These are phyloP conservation scores for Pyrus communis DNA, from an alignment of 306 rosid genomes.

Conservation along the genomic window DNA sequence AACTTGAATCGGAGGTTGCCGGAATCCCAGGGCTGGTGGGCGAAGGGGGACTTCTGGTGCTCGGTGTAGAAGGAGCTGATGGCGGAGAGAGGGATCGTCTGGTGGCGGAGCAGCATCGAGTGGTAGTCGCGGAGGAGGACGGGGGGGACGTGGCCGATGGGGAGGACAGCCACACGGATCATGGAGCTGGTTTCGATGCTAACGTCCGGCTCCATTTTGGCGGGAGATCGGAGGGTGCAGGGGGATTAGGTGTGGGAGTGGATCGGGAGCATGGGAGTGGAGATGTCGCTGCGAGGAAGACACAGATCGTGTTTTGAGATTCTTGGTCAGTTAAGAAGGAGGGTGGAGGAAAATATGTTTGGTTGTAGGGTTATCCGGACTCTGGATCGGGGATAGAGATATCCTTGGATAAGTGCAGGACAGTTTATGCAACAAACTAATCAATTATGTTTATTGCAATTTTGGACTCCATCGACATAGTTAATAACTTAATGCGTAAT, in stretches of 20 bases:
- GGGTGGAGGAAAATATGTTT: background rate
- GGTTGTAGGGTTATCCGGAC: background rate
- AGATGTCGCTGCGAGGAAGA: background rate
- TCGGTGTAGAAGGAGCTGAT: slow-evolving; percentile 82
- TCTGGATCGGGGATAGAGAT: background rate
- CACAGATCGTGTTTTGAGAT: background rate
- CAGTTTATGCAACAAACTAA: too few species aligned
- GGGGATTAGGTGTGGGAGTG: background rate
- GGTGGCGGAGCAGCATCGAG: slow-evolving; percentile 73
- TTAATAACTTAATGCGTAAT: too few species aligned
- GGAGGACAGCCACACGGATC: slow-evolving; percentile 87
- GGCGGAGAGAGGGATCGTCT: slow-evolving; percentile 77
- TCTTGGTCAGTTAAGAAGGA: background rate
- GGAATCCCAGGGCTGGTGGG: slow-evolving; percentile 88
- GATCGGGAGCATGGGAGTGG: background rate
- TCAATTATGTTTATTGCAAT: too few species aligned
- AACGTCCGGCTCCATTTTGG: slow-evolving; percentile 83
- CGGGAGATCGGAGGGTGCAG: background rate
- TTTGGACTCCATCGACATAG: too few species aligned
- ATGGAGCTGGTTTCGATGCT: slow-evolving; percentile 80
- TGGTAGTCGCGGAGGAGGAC: slow-evolving; percentile 58
- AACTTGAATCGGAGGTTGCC: slow-evolving; percentile 80
- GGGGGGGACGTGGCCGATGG: slow-evolving; percentile 71
- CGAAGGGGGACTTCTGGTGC: slow-evolving; percentile 90
- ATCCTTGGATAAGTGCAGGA: background rate